Conservation (phyloP, 345 rosid species). For the Lepidium didymum region DNA sequence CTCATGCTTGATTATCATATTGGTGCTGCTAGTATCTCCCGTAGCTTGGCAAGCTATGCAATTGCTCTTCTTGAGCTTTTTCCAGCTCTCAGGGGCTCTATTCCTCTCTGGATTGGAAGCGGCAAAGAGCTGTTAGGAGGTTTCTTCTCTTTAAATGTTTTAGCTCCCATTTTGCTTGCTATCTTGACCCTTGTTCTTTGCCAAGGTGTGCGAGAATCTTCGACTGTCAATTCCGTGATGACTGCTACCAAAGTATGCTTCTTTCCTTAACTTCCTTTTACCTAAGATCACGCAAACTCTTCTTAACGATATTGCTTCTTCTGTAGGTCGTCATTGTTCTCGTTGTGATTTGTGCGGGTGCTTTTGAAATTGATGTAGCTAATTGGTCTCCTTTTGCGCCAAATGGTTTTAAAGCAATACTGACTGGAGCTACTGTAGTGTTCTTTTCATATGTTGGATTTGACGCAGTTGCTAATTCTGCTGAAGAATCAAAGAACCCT, state of each 20-base stretch:
- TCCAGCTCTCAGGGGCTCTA: conserved; percentile 47
- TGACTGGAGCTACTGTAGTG: conserved; percentile 88
- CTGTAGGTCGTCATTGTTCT: conserved; percentile 79
- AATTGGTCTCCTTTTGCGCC: conserved; percentile 98
- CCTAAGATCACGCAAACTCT: background rate
- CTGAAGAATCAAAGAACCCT: conserved; percentile 88
- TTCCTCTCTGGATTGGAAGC: conserved; percentile 83
- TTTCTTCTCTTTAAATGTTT: conserved; percentile 61
- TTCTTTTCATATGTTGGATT: conserved; percentile 98
- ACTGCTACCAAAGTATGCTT: conserved; percentile 60
- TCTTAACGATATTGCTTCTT: background rate
- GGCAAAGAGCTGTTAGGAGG: conserved; percentile 85
- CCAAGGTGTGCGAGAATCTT: conserved; percentile 80
- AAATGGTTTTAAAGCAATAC: conserved; percentile 60
- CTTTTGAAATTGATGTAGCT: conserved; percentile 77
- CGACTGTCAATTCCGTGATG: conserved; percentile 67
- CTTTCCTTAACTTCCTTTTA: background rate
- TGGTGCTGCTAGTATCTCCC: conserved; percentile 94
- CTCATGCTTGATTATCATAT: conserved; percentile 93
- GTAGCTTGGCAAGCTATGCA: conserved; percentile 84
- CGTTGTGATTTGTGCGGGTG: conserved; percentile 64
- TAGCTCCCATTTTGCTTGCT: conserved; percentile 69
- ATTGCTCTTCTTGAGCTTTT: conserved; percentile 64
- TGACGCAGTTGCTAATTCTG: conserved; percentile 97
- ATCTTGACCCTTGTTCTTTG: conserved; percentile 69